Evolutionary conservation across 1,139 yeast species (phyloP).

Genomic region (Candida freyschussii): DNA sequence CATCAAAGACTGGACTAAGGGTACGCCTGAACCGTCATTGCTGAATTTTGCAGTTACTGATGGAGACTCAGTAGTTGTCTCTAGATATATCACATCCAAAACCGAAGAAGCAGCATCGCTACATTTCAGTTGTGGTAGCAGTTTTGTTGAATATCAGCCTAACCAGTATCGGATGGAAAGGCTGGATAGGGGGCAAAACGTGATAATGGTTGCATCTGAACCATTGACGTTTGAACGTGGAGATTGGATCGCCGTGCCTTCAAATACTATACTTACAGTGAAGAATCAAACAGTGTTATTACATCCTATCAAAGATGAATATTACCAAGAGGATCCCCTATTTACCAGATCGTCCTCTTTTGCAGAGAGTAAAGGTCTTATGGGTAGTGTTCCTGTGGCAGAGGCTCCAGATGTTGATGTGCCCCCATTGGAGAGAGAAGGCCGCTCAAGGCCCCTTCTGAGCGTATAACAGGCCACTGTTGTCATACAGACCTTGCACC

Average conservation of each 20-base stretch:
- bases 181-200: slow-evolving; percentile 85
- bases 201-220: slow-evolving; percentile 94
- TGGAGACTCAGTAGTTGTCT: slow-evolving; percentile 82
- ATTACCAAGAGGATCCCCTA: slow-evolving; percentile 67
- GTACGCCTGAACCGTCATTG: slow-evolving; percentile 75
- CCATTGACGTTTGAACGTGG: slow-evolving; percentile 94
- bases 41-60: slow-evolving; percentile 94
- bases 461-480: too few species aligned
- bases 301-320: slow-evolving; percentile 90
- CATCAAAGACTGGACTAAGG: slow-evolving; percentile 64
- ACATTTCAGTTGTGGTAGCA: slow-evolving; percentile 91
- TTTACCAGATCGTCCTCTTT: slow-evolving; percentile 69
- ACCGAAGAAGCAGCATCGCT: slow-evolving; percentile 95
- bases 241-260: slow-evolving; percentile 97
- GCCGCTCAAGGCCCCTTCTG: slow-evolving; percentile 44
- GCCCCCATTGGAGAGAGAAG: slow-evolving; percentile 87
- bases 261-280: slow-evolving; percentile 82
- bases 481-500: too few species aligned
- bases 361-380: slow-evolving; percentile 87
- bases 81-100: slow-evolving; percentile 82
- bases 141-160: slow-evolving; percentile 84
- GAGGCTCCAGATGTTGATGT: slow-evolving; percentile 49
- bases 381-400: slow-evolving; percentile 65
- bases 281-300: slow-evolving; percentile 79
- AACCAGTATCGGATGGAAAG: slow-evolving; percentile 93